Base-by-base conservation (phyloP, 2,329 filamentous ascomycete genomes). In the Fusarium compactum region DNA sequence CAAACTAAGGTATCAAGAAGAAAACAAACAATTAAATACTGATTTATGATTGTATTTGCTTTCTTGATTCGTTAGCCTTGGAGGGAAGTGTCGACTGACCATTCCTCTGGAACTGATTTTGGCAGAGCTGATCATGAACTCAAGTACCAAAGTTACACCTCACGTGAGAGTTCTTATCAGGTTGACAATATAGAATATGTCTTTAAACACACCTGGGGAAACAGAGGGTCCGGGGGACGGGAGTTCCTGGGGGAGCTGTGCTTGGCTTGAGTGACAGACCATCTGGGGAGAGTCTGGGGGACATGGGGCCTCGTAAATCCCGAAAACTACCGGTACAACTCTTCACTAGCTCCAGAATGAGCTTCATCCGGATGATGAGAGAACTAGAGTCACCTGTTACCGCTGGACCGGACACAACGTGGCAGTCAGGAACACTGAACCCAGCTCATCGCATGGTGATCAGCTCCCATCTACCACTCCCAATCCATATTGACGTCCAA, bases 251-350 rank as follows among this genome's bases (percentile, higher is more conserved):
- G 40, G 25, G 20, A 22, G n/a, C 25, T 24, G 25, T 53, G n/a
- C 24, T 43, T 30, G 27, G 34, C 45, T 50, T n/a, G 48, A 53
- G 40, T 34, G 38, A 40, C 15, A 58, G 54, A 34, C n/a, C 22
- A 51, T 57, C 56, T 59, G 65, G 64, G 56, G 56, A 65, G 57
- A 69, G 64, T 59, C 63, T 44, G 61, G 69, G 62, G 69, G 41
- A 46, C 38, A 45, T 22, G 45, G 52, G 34, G 25, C 12, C 44
- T 53, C 38, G 8, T 34, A 52, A 46, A 44, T 52, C 55, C 68
- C 64, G 59, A 71, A 50, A 40, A 56, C 54, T 68, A 34, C 67
- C 52, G 44, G 65, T 8, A 22, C 30, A 43, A 45, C 54, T 68
- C 34, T 40, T 51, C 32, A 22, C 22, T 34, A 8, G 34, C 34